Evolutionary conservation across 1,139 yeast species (phyloP), one percentile per base, ranked within the genome.

Genomic region (Debaryomycetaceae sp.): DNA sequence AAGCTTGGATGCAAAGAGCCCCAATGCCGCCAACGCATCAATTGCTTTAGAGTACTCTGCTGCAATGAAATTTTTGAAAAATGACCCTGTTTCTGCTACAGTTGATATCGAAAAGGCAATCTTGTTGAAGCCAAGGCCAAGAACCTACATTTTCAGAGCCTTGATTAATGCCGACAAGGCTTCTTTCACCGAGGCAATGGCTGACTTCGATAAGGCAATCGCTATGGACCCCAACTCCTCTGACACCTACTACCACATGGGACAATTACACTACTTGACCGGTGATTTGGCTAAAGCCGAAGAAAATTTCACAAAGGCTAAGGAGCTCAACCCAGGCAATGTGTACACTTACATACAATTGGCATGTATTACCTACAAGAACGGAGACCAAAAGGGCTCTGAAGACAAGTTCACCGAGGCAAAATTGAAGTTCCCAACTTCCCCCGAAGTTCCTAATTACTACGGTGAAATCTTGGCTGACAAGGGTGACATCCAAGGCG

Each of bases 401-500:
- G 80, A 79, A 60, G 76, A 77, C 44, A 72, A 80, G 49, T 92
- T 92, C 70, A 75, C 79, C 49, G 81, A 78, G 51, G 88, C 96
- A 35, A 80, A 81, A 56, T 73, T 76, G 62, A 76, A 75, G 60
- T 88, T 87, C 79, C 94, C 96, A 52, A 79, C 92, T 29, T 77
- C 85, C 39, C 88, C 97, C 41, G 97, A 88, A 64, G 87, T 89
- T 53, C 95, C 94, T 67, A 91, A 89, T 71, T 94, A 91, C 66
- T 88, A 83, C 59, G 98, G 98, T 58, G 98, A 92, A 70, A 84
- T 92, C 40, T 75, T 91, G 56, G 82, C 89, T 48, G 98, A 92
- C 60, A 78, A 79, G 55, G 85, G 86, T 54, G 87, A 86, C 51
- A 70, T 78, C 44, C 76, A 67, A 34, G 83, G 77, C 48, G 96